Conservation (phyloP, 2,329 filamentous ascomycete species). For the Trichoderma aggressivum region DNA sequence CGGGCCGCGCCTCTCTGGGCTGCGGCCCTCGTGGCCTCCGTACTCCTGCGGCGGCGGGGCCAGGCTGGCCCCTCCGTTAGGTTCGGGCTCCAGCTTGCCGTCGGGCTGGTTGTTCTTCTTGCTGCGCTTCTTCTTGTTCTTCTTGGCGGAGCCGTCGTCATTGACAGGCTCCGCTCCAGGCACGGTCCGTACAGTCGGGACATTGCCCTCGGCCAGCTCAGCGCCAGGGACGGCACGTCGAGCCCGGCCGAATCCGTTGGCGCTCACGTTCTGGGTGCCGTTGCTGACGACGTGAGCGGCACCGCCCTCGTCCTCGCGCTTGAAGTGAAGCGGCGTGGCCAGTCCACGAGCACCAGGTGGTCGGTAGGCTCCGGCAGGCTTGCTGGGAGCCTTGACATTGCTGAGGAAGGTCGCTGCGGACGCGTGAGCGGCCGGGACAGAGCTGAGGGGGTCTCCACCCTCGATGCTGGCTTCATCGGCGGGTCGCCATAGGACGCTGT, state of each 20-base stretch:
- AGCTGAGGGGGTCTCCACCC: conserved; percentile 66
- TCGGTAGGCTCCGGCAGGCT: conserved; percentile 94
- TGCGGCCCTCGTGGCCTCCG: conserved; percentile 52
- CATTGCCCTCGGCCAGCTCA: conserved; percentile 63
- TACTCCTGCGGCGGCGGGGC: conserved; percentile 44
- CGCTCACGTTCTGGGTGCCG: conserved; percentile 64
- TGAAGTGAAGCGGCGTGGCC: conserved; percentile 88
- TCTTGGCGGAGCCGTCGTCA: conserved; percentile 82
- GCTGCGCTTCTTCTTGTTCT: conserved; percentile 97
- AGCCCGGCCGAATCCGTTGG: conserved; percentile 75
- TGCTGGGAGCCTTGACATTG: conserved; percentile 89
- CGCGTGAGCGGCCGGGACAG: conserved; percentile 72
- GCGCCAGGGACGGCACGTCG: conserved; percentile 85
- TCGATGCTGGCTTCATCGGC: conserved; percentile 58
- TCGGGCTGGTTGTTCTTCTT: conserved; percentile 86
- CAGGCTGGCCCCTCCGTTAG: conserved; percentile 45
- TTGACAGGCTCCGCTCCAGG: conserved; percentile 60
- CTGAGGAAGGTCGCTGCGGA: conserved; percentile 80
- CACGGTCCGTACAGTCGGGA: conserved; percentile 66
- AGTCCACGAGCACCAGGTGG: conserved; percentile 90
- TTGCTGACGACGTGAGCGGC: conserved; percentile 80
- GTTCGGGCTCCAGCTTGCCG: conserved; percentile 49
- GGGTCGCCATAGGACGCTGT: conserved; percentile 86
- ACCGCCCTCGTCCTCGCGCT: conserved; percentile 95
- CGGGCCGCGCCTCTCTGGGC: conserved; percentile 62